Evolutionary conservation across 192 early-diverging fungal genomes (phyloP).

Genomic region (Umbelopsis vinacea): DNA sequence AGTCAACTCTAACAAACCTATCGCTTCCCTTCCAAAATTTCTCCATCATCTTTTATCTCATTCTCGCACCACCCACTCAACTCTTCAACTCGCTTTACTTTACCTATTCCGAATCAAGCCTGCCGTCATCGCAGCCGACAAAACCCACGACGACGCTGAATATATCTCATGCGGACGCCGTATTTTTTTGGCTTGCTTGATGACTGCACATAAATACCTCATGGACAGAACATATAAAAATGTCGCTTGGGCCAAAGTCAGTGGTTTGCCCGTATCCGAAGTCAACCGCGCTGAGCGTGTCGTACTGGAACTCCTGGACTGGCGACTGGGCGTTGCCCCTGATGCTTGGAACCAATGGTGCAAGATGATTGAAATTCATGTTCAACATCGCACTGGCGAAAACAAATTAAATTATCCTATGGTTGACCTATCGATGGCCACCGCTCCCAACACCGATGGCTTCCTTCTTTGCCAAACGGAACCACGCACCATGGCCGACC

Average conservation of each 20-base stretch:
- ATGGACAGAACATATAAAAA: constrained; percentile 87
- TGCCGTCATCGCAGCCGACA: constrained; percentile 15
- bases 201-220: constrained; percentile 88
- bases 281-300: constrained; percentile 81
- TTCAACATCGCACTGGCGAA: constrained; percentile 16
- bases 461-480: constrained; percentile 14
- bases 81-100: constrained; percentile 62
- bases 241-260: constrained; percentile 88
- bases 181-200: constrained; percentile 83
- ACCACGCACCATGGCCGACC: constrained; percentile 16
- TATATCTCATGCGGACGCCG: constrained; percentile 70
- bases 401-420: background rate
- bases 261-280: constrained; percentile 74
- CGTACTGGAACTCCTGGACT: constrained; percentile 81
- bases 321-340: constrained; percentile 66
- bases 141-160: constrained; percentile 18
- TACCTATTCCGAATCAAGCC: constrained; percentile 49
- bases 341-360: constrained; percentile 39
- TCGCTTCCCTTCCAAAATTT: constrained; percentile 45
- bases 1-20: constrained; percentile 24
- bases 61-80: constrained; percentile 63
- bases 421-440: background rate
- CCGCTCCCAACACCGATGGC: constrained; percentile 1
- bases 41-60: constrained; percentile 60
- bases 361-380: constrained; percentile 30